Conservation (phyloP, 768 basidiomycete species). For the Mycena kentingensis region DNA sequence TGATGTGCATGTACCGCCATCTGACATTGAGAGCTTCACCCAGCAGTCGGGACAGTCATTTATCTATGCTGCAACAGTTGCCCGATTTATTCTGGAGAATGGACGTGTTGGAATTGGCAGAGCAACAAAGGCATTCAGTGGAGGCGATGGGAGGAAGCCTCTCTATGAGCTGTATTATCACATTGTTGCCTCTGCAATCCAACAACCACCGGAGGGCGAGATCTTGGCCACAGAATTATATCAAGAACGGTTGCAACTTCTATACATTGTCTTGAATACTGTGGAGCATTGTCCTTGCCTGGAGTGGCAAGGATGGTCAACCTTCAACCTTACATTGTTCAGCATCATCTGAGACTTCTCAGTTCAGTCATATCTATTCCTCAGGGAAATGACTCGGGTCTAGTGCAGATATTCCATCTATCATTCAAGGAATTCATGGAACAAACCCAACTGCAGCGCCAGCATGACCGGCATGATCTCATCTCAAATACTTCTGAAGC, state of each 20-base stretch:
- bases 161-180: conserved; percentile 2
- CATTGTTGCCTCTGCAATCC: conserved; percentile 1
- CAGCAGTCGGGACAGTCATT: conserved; percentile 1
- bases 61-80: conserved; percentile 6
- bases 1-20: too few species aligned
- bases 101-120: neutral
- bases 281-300: conserved; percentile 1
- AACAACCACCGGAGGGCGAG: neutral
- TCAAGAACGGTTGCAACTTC: neutral
- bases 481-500: neutral
- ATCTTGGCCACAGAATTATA: neutral
- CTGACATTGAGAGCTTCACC: neutral
- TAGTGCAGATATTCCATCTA: neutral
- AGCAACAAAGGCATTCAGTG: neutral
- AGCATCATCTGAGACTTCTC: neutral
- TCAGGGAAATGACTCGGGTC: neutral
- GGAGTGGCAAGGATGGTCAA: neutral
- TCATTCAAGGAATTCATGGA: conserved; percentile 5
- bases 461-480: neutral
- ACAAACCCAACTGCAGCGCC: neutral
- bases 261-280: conserved; percentile 1
- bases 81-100: conserved; percentile 3
- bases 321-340: neutral
- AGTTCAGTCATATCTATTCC: conserved; percentile 5
- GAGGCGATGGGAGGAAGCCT: neutral